Base-by-base conservation (phyloP, 805 yeast genomes). In the Pichia phayaonensis region DNA sequence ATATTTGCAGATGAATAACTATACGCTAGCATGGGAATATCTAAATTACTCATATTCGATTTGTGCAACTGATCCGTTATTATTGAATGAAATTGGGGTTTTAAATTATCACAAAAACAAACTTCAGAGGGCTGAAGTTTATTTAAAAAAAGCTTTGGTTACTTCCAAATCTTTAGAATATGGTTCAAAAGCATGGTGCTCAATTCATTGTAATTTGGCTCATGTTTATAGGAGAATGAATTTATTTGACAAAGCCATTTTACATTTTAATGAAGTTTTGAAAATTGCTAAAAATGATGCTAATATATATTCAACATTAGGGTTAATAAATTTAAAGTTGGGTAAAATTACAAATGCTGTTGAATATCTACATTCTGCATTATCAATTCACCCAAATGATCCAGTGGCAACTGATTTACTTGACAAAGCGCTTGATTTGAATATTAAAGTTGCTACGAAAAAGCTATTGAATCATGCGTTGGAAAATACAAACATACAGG, bases 51-150 rank as follows among this genome's bases (percentile, higher is more conserved):
- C 97, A 1, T 83, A 80, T 58, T 80, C 81, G 21, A 79, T 90
- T 2, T 90, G 96, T 65, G 82, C 86, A 22, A 73, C 79, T 4
- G 99, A 94, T 65, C 98, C 99, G 3, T 68, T 92, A 45, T 68
- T 94, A 42, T 72, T 94, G 54, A 94, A 94, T 65, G 99, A 94
- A 64, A 70, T 92, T 63, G 99, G 97, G 5, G 98, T 94, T 2
- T 79, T 90, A n/a, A 75, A 81, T 59, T 94, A 87, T 63, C 90
- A 92, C 63, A 83, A 80, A 59, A 73, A 75, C 53, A 85, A 87
- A 49, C 72, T 84, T 26, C 62, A 67, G 13, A 80, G 74, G 54
- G 94, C 97, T 0, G 94, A 89, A 61, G 66, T 72, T 24, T 85
- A 74, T 61, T 79, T 90, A 59, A 72, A 75, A 42, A 81, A 80